Base-by-base conservation (phyloP, 306 rosid species). In the Dryas alaskensis region DNA sequence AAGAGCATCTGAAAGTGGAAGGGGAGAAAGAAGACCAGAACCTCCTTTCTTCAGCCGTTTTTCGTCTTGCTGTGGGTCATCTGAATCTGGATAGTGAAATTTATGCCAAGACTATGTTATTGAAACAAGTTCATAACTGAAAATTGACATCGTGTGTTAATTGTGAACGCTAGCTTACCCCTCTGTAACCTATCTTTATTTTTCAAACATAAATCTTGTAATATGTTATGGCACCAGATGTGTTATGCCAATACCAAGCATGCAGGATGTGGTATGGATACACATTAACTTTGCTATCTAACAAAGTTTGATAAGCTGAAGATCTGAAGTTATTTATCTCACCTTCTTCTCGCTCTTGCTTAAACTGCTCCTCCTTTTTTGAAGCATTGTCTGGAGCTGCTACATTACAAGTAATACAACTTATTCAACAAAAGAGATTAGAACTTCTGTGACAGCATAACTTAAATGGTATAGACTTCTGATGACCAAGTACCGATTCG, bases 261-360 rank as follows among this genome's bases (percentile, higher is more conserved):
- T 40, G 16, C 54, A 61, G 22, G 10, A n/a, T 52, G 70, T 60
- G 69, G 62, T 17, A 61, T 62, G 43, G 10, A 76, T 53, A 59
- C 49, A 45, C 27, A 47, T 46, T 42, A 67, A 65, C n/a, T 19
- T 16, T 7, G 69, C 31, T 42, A 45, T 4, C 50, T 37, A 47
- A 16, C 42, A 66, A 19, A 66, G 54, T 47, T 22, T 8, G 43
- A 70, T 43, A 57, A n/a, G 16, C 62, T 53, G 62, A 55, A 65
- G 72, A 54, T 65, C 19, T 17, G 45, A 55, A 52, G 16, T 31
- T 57, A 42, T 9, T n/a, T 57, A 37, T 55, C 31, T 70, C 65
- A 65, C 82, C 86, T 72, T 81, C 81, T 73, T 69, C 59, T 37
- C 46, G 58, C 57, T 55, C 78, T 43, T 75, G 10, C 51, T 16